Percentiles rank a stretch among this genome's conserved stretches.
phyloP scores from a whole-genome alignment of 768 basidiomycete species.

The Tulasnella sp. region DNA sequence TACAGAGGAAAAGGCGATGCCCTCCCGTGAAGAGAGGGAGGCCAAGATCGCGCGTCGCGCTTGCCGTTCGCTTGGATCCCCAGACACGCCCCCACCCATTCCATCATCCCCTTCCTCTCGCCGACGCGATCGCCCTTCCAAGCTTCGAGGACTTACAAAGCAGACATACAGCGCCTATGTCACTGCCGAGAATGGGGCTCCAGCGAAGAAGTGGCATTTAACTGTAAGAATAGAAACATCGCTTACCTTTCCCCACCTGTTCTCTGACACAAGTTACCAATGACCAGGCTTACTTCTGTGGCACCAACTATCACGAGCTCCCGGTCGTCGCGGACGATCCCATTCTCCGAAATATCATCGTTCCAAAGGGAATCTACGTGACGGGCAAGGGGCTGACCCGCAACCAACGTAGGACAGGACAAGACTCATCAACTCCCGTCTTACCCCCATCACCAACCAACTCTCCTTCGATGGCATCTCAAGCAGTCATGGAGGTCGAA shows the following conservation, averaged over 20 bases:
- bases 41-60: conserved; percentile 62
- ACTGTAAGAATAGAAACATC: conserved; percentile 28
- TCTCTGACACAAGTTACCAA: conserved; percentile 34
- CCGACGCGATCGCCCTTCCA: conserved; percentile 67
- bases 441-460: neutral
- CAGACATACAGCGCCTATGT: conserved; percentile 76
- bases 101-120: conserved; percentile 35
- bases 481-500: no score
- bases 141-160: conserved; percentile 73
- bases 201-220: conserved; percentile 66
- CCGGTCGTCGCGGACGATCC: conserved; percentile 68
- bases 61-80: conserved; percentile 40
- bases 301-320: conserved; percentile 13
- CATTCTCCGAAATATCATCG: conserved; percentile 54
- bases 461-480: neutral
- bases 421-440: neutral
- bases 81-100: neutral
- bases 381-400: conserved; percentile 45
- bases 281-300: conserved; percentile 40
- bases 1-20: conserved; percentile 62
- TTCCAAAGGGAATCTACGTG: conserved; percentile 61
- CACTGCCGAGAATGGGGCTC: conserved; percentile 42
- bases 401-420: conserved; percentile 6
- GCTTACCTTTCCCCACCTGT: conserved; percentile 60
- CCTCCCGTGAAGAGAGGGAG: conserved; percentile 67